A percentile compares a stretch with the other conserved stretches of the same genome.
phyloP scores from a whole-genome alignment of 345 rosid species.

The Lumnitzera racemosa region DNA sequence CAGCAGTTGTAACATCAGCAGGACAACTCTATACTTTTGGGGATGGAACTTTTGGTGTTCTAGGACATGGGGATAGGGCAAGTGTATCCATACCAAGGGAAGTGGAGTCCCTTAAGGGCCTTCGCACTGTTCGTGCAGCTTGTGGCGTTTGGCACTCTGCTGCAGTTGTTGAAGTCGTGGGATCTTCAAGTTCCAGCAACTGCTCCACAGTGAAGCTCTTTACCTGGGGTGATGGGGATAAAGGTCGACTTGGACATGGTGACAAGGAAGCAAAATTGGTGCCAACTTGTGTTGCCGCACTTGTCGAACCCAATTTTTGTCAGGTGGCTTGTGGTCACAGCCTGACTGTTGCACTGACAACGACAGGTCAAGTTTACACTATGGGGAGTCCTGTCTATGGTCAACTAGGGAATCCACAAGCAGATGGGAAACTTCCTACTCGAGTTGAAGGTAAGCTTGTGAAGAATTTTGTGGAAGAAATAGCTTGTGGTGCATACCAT shows the following conservation, averaged over 20 bases:
- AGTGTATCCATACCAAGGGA: slow-evolving; percentile 59
- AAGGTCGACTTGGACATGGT: slow-evolving; percentile 76
- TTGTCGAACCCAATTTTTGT: slow-evolving; percentile 71
- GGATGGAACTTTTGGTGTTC: slow-evolving; percentile 75
- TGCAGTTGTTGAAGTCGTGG: slow-evolving; percentile 79
- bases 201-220: slow-evolving; percentile 71
- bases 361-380: slow-evolving; percentile 62
- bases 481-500: slow-evolving; percentile 75
- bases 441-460: slow-evolving; percentile 61
- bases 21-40: slow-evolving; percentile 77
- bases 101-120: slow-evolving; percentile 74
- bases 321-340: slow-evolving; percentile 73
- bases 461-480: slow-evolving; percentile 63
- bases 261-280: slow-evolving; percentile 61
- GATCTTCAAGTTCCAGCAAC: slow-evolving; percentile 63
- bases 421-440: slow-evolving; percentile 56
- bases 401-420: slow-evolving; percentile 58
- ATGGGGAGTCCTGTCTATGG: slow-evolving; percentile 83
- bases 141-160: slow-evolving; percentile 90
- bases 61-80: slow-evolving; percentile 63
- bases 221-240: slow-evolving; percentile 89
- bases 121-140: slow-evolving; percentile 71
- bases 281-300: slow-evolving; percentile 75
- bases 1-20: slow-evolving; percentile 68
- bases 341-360: slow-evolving; percentile 59